These are phyloP conservation scores for Suillus lakei DNA, from an alignment of 768 basidiomycete genomes.

Conservation along the genomic window DNA sequence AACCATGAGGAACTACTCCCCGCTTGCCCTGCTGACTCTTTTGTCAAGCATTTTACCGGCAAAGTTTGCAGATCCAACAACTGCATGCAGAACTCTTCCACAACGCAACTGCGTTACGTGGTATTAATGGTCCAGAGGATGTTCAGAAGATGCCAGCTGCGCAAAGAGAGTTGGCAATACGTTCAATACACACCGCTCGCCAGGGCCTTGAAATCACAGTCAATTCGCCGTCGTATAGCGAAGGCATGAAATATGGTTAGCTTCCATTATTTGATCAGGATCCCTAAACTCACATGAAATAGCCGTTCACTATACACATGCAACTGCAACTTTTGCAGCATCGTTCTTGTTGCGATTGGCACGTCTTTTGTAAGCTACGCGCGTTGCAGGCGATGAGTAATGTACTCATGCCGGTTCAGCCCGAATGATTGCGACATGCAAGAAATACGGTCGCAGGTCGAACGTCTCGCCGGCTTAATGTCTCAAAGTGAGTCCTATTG, in stretches of 20 bases:
- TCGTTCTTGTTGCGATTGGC: slow-evolving; percentile 87
- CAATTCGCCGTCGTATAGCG: slow-evolving; percentile 81
- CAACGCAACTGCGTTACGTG: slow-evolving; percentile 80
- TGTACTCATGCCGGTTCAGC: slow-evolving; percentile 42
- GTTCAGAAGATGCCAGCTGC: slow-evolving; percentile 80
- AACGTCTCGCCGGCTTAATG: slow-evolving; percentile 76
- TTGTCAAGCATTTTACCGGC: slow-evolving; percentile 80
- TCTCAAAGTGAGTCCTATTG: slow-evolving; percentile 64
- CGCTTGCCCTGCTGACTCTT: slow-evolving; percentile 1
- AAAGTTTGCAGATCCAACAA: slow-evolving; percentile 86
- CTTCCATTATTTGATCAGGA: slow-evolving; percentile 3
- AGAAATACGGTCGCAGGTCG: slow-evolving; percentile 77
- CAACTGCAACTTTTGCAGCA: slow-evolving; percentile 92
- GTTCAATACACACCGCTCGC: slow-evolving; percentile 83
- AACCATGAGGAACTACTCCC: slow-evolving; percentile 6
- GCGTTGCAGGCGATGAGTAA: not conserved
- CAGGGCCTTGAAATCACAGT: slow-evolving; percentile 86
- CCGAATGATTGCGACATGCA: slow-evolving; percentile 82
- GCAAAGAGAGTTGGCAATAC: slow-evolving; percentile 80
- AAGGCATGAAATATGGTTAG: slow-evolving; percentile 91
- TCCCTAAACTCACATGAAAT: slow-evolving; percentile 14
- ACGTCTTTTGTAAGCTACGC: slow-evolving; percentile 77
- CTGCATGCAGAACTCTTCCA: slow-evolving; percentile 87
- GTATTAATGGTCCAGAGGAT: slow-evolving; percentile 86
- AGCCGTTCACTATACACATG: slow-evolving; percentile 93